Base-by-base conservation (phyloP, 768 basidiomycete genomes). In the Tephrocybe sp. region DNA sequence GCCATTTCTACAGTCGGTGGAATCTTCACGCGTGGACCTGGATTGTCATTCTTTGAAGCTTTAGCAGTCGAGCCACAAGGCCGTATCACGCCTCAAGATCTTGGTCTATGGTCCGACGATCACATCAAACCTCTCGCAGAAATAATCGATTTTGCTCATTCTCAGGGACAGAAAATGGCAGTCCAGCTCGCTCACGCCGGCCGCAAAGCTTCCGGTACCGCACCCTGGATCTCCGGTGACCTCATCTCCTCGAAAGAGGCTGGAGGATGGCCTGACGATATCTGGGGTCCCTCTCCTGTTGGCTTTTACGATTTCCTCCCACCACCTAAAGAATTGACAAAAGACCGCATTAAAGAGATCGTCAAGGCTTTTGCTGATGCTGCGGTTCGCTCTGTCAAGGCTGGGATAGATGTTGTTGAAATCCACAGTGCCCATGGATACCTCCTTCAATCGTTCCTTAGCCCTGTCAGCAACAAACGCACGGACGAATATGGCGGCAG, bases 111-210 rank as follows among this genome's bases (percentile, higher is more conserved):
- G 84, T 64, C 70, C 18, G 85, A 84, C 54, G 67, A 69, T 2
- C 86, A 87, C 37, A 72, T 67, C 53, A 70, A 64, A n/a, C 55
- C 64, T 2, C 59, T 78, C 37, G 70, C 73, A 52, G 62, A 75
- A 30, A 71, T 89, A 55, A 77, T 83, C 58, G 78, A 83, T 48
- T 86, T 87, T 47, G 83, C 83, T 21, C 84, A 87, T 59, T 78
- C 80, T 1, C 83, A 84, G 54, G 78, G 74, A 38, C 80, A 84
- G 59, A 80, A 82, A 43, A 76, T 90, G 24, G 88, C 71, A 9
- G 82, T 89, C 49, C 89, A 91, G 55, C 75, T 91, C n/a, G 82
- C 77, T 0, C 88, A 91, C 56, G 84, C 86, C 0, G 88, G 88
- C 0, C 72, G 87, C n/a, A 90, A 90, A 62, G 85, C 79, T 0